Base-by-base conservation (phyloP, 164 flowering plant genomes). In the Litsea cubeba region DNA sequence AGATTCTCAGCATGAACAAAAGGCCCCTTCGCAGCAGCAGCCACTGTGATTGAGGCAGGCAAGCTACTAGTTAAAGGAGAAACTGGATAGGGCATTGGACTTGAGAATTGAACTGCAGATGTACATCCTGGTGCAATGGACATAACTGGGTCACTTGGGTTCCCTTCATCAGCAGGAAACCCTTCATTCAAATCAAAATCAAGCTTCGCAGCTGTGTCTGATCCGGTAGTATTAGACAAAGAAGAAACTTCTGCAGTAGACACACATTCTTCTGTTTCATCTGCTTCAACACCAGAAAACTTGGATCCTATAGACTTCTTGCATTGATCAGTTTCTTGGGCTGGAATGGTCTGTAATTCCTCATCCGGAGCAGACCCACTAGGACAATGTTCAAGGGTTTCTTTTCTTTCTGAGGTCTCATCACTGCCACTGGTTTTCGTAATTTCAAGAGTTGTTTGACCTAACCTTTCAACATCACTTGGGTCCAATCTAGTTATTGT, bases 121-220 rank as follows among this genome's bases (percentile, higher is more conserved):
- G 75, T 46, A 24, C 69, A 51, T 57, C 76, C 71, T 20, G 75
- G 77, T 68, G 72, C 63, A 35, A 65, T 77, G 35, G 85, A 74
- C 1, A 65, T 79, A 5, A 72, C 32, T 49, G 79, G 72, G 20
- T 93, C 96, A 20, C 73, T 87, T 63, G 70, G 81, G 72, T 77
- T 88, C 68, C 83, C 90, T 54, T 95, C 98, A 82, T 95, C 99
- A 1, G 69, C 78, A 73, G 75, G 76, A 58, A 92, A 83, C 5
- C 96, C 97, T 84, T 95, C 98, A 82, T 95, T 93, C 82, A 95
- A 81, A 81, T 95, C 99, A 83, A 95, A 93, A 35, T 85, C 92
- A 74, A 89, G 74, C 82, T 85, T 93, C 73, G 80, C 77, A 71
- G 80, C 81, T 26, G 14, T n/a, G 67, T 84, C 94, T 30, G 83